phyloP scores from a whole-genome alignment of 768 basidiomycete genomes.

The Mycena belliarum region DNA sequence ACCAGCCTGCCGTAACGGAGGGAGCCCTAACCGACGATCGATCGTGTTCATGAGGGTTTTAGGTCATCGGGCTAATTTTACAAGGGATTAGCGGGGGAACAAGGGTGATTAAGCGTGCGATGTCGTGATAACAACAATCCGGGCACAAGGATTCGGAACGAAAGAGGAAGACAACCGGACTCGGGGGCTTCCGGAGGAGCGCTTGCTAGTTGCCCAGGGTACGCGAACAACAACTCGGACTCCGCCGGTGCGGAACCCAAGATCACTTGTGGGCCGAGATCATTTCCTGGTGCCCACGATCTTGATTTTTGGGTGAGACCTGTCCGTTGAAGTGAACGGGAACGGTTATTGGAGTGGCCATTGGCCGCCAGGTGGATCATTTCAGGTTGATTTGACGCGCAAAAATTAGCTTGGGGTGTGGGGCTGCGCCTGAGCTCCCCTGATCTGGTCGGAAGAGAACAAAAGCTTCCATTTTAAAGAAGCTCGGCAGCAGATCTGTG shows the following conservation, averaged over 20 bases:
- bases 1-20: not conserved
- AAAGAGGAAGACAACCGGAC: not conserved
- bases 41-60: slow-evolving; percentile 2
- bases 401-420: no score
- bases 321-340: not conserved
- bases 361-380: no score
- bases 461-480: not conserved
- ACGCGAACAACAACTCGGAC: slow-evolving; percentile 7
- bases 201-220: not conserved
- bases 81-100: slow-evolving; percentile 12
- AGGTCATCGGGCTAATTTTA: slow-evolving; percentile 5
- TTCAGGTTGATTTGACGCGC: not conserved
- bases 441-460: not conserved
- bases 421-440: no score
- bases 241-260: not conserved
- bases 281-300: not conserved
- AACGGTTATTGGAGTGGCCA: no score
- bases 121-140: not conserved
- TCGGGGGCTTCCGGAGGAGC: not conserved
- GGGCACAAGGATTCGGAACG: slow-evolving; percentile 1
- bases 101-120: slow-evolving; percentile 1
- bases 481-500: not conserved
- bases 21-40: slow-evolving; percentile 4
- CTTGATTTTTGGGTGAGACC: not conserved
- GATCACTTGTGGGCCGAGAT: not conserved